Conservation (phyloP, 164 flowering plant species). For the Vitis rotundifolia region DNA sequence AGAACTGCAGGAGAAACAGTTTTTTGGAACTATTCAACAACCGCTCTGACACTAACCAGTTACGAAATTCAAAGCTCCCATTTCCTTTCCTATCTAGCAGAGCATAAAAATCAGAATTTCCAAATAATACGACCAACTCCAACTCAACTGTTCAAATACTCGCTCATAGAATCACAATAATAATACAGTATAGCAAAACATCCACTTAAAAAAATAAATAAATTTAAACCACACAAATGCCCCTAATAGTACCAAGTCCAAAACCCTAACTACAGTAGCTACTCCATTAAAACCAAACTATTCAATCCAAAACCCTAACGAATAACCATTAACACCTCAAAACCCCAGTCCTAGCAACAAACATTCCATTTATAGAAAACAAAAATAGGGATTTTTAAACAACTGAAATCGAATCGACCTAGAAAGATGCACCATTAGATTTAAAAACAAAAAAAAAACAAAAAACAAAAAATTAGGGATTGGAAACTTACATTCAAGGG, state of each 20-base stretch:
- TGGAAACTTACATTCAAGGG: slow-evolving; percentile 4
- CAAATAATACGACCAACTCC: not conserved
- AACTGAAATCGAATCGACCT: not conserved
- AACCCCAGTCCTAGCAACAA: not conserved
- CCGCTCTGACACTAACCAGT: too few species aligned
- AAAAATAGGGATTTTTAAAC: slow-evolving; percentile 5
- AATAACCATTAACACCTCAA: not conserved
- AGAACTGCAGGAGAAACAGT: too few species aligned
- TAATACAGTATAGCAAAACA: too few species aligned
- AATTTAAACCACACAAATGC: too few species aligned
- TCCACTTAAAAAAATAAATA: too few species aligned
- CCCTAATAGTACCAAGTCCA: not conserved
- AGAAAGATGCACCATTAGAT: not conserved
- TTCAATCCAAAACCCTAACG: slow-evolving; percentile 4
- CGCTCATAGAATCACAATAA: too few species aligned
- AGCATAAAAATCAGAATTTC: not conserved
- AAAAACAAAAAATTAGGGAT: not conserved
- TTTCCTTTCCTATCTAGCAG: too few species aligned
- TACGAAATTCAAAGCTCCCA: too few species aligned
- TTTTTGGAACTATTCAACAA: too few species aligned
- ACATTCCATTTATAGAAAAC: not conserved
- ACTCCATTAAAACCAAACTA: not conserved
- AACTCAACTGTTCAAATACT: not conserved
- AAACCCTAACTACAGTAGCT: not conserved
- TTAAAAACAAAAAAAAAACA: too few species aligned